These are phyloP conservation scores for Venturia asperata DNA, from an alignment of 2,329 filamentous ascomycete genomes.

Conservation along the genomic window DNA sequence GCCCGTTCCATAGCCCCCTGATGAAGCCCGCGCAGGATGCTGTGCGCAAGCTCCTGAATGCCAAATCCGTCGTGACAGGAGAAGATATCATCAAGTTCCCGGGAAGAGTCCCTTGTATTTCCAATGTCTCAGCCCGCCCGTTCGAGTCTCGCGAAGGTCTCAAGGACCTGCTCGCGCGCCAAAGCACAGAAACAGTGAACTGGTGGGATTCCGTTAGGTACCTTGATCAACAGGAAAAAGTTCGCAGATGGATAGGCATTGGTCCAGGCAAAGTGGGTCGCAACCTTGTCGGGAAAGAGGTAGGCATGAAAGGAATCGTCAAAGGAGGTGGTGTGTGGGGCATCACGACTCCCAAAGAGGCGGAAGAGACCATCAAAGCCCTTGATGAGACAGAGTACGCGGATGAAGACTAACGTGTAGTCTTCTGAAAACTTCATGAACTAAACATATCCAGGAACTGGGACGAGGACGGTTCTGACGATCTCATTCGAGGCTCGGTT, in stretches of 20 bases:
- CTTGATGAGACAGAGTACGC: constrained; percentile 41
- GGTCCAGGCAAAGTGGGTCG: constrained; percentile 89
- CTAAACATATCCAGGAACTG: constrained; percentile 17
- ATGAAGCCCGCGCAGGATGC: constrained; percentile 77
- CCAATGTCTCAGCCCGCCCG: constrained; percentile 76
- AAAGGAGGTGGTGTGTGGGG: constrained; percentile 93
- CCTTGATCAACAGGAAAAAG: constrained; percentile 73
- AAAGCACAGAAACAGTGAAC: constrained; percentile 82
- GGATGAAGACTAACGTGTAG: constrained; percentile 29
- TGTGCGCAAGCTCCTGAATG: constrained; percentile 61
- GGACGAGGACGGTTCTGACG: neutral
- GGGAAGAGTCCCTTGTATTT: constrained; percentile 67
- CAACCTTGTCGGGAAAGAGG: constrained; percentile 91
- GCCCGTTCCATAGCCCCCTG: constrained; percentile 83
- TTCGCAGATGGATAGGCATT: constrained; percentile 82
- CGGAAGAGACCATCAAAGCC: constrained; percentile 40
- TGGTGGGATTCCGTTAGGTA: constrained; percentile 96
- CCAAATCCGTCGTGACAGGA: constrained; percentile 44
- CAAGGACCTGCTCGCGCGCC: constrained; percentile 69
- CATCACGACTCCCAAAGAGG: constrained; percentile 65
- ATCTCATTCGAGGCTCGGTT: neutral
- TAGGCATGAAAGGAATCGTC: constrained; percentile 75
- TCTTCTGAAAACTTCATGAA: neutral
- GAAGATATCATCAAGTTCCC: constrained; percentile 69
- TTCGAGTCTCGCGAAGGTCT: constrained; percentile 68